phyloP scores from a whole-genome alignment of 2,329 filamentous ascomycete genomes.

The Septoria linicola region DNA sequence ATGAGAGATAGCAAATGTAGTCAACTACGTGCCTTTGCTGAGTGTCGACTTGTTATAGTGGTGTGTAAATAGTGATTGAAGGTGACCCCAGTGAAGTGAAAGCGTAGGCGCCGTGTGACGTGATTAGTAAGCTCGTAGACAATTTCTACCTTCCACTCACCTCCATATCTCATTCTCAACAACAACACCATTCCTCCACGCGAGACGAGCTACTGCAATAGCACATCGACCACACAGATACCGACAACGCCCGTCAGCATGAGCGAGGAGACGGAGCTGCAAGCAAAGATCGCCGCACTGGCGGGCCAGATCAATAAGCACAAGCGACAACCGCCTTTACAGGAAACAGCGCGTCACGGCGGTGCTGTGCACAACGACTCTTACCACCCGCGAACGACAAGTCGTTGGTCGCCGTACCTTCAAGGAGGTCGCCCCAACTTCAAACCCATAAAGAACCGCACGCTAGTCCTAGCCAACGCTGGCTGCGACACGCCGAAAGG shows the following conservation, averaged over 20 bases:
- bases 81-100: too few species aligned
- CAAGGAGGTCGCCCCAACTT: slow-evolving; percentile 29
- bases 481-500: slow-evolving; percentile 16
- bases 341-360: slow-evolving; percentile 1
- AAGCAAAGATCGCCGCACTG: slow-evolving; percentile 35
- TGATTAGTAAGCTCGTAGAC: too few species aligned
- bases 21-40: too few species aligned
- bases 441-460: slow-evolving; percentile 52
- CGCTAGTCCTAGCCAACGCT: slow-evolving; percentile 52
- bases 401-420: slow-evolving; percentile 32
- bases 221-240: too few species aligned
- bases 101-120: too few species aligned
- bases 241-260: slow-evolving; percentile 21
- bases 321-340: slow-evolving; percentile 28
- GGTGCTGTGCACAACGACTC: background rate
- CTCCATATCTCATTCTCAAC: too few species aligned
- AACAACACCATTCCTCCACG: too few species aligned
- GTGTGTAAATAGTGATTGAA: too few species aligned
- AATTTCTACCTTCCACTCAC: too few species aligned
- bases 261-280: slow-evolving; percentile 34
- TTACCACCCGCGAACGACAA: slow-evolving; percentile 4
- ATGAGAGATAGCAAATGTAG: too few species aligned
- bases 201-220: too few species aligned
- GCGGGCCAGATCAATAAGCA: slow-evolving; percentile 35
- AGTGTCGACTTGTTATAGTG: too few species aligned